A percentile compares a stretch with the other conserved stretches of the same genome.
Evolutionary conservation across 371 early-diverging fungal species (phyloP).

Genomic region (Lichtheimia ramosa): DNA sequence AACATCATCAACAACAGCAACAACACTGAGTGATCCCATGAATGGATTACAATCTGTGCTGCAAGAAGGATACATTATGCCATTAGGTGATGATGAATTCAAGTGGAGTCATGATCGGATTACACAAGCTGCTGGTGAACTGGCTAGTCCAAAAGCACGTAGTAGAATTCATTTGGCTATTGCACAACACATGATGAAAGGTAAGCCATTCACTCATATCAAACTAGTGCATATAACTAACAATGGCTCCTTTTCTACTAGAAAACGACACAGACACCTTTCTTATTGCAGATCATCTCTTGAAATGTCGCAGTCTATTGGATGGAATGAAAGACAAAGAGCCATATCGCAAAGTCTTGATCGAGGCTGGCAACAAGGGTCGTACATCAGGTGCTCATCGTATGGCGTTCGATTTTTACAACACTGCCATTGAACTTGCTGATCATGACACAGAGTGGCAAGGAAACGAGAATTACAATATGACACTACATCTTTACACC

Average conservation of each 20-base stretch:
- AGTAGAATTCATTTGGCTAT: constrained; percentile 42
- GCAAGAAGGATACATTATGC: constrained; percentile 48
- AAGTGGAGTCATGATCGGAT: constrained; percentile 49
- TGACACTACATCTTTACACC: constrained; percentile 30
- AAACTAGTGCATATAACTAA: background rate
- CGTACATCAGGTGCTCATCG: constrained; percentile 42
- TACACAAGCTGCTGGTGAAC: constrained; percentile 47
- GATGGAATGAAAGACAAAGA: constrained; percentile 17
- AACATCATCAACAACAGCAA: constrained; percentile 1
- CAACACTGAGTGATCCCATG: constrained; percentile 25
- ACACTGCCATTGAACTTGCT: constrained; percentile 29
- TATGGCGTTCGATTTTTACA: constrained; percentile 36
- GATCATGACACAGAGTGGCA: constrained; percentile 21
- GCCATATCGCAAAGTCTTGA: constrained; percentile 25
- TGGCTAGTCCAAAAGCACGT: constrained; percentile 35
- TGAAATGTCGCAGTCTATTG: constrained; percentile 28
- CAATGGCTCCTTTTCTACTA: background rate
- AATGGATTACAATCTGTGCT: constrained; percentile 44
- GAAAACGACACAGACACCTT: constrained; percentile 24
- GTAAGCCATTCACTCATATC: background rate
- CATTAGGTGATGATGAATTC: constrained; percentile 41
- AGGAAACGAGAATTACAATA: constrained; percentile 9
- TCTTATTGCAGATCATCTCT: constrained; percentile 38
- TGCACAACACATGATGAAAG: constrained; percentile 31
- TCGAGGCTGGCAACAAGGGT: constrained; percentile 36